Conservation (phyloP, 2,329 filamentous ascomycete genomes). For the Trichoderma cornu-damae region DNA sequence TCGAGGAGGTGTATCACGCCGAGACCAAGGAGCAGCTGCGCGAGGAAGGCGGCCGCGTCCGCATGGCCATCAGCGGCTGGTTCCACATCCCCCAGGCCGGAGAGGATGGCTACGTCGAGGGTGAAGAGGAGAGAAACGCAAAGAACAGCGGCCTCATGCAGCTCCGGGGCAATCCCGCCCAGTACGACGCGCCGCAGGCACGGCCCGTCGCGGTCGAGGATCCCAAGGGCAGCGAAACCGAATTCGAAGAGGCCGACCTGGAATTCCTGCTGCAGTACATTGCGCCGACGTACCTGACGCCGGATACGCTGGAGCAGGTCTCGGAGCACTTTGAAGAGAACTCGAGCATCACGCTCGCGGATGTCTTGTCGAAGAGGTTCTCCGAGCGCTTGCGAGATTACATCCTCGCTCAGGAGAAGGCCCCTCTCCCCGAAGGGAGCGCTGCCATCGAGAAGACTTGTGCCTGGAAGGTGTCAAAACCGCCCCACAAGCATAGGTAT, state of each 20-base stretch:
- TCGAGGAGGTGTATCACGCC: conserved; percentile 90
- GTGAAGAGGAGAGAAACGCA: conserved; percentile 81
- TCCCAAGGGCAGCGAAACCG: conserved; percentile 44
- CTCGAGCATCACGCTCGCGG: conserved; percentile 75
- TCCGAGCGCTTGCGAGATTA: conserved; percentile 64
- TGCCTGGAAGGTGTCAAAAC: conserved; percentile 70
- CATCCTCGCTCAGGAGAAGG: conserved; percentile 60
- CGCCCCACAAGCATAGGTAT: conserved; percentile 93
- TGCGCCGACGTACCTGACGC: conserved; percentile 82
- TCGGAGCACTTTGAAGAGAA: conserved; percentile 74
- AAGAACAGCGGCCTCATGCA: conserved; percentile 89
- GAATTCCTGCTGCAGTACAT: conserved; percentile 90
- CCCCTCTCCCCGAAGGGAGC: conserved; percentile 42
- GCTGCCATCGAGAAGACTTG: conserved; percentile 53
- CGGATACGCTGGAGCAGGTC: conserved; percentile 81
- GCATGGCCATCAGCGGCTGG: conserved; percentile 99
- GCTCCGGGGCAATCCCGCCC: conserved; percentile 83
- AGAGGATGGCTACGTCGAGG: conserved; percentile 85
- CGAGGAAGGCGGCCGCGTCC: conserved; percentile 68
- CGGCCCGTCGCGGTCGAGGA: conserved; percentile 47
- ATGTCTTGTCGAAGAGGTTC: conserved; percentile 76
- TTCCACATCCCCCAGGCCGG: conserved; percentile 96
- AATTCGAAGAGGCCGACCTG: conserved; percentile 71
- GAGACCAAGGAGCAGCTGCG: conserved; percentile 53
- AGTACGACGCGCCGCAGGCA: conserved; percentile 75